These are phyloP conservation scores for Theobroma grandiflorum DNA, from an alignment of 441 rosid genomes.

Conservation along the genomic window DNA sequence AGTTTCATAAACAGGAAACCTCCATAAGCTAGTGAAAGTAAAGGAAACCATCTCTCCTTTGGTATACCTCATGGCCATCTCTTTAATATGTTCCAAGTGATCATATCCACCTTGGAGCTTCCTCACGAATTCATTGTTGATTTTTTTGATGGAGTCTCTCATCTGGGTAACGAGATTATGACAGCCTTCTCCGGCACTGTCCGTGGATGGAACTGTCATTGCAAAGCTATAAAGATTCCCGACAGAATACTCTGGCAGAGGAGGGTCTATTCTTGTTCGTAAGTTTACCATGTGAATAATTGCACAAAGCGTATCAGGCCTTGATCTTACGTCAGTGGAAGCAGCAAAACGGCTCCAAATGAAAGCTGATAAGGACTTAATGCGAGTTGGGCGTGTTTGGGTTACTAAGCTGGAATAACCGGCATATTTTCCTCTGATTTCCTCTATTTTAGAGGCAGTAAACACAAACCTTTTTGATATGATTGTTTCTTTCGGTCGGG, in stretches of 20 bases:
- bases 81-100: slow-evolving; percentile 24
- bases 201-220: slow-evolving; percentile 1
- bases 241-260: slow-evolving; percentile 32
- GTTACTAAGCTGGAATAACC: not conserved
- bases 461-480: slow-evolving; percentile 46
- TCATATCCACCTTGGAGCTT: slow-evolving; percentile 27
- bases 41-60: slow-evolving; percentile 30
- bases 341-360: slow-evolving; percentile 35
- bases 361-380: slow-evolving; percentile 41
- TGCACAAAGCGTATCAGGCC: not conserved
- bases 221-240: slow-evolving; percentile 40
- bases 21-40: slow-evolving; percentile 48
- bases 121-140: slow-evolving; percentile 15
- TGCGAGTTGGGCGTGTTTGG: slow-evolving; percentile 32
- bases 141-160: slow-evolving; percentile 23
- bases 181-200: not conserved
- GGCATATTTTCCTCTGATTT: slow-evolving; percentile 34
- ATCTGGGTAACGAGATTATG: slow-evolving; percentile 21
- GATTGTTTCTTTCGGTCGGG: slow-evolving; percentile 30
- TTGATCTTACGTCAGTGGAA: not conserved
- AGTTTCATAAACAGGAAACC: slow-evolving; percentile 48
- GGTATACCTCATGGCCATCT: not conserved
- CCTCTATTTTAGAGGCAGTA: slow-evolving; percentile 26
- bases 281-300: slow-evolving; percentile 35
- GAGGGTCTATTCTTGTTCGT: slow-evolving; percentile 38